Evolutionary conservation across 1,139 yeast species (phyloP), one percentile per base, ranked within the genome.

Genomic region (Hemisphaericaspora xylofermentans): DNA sequence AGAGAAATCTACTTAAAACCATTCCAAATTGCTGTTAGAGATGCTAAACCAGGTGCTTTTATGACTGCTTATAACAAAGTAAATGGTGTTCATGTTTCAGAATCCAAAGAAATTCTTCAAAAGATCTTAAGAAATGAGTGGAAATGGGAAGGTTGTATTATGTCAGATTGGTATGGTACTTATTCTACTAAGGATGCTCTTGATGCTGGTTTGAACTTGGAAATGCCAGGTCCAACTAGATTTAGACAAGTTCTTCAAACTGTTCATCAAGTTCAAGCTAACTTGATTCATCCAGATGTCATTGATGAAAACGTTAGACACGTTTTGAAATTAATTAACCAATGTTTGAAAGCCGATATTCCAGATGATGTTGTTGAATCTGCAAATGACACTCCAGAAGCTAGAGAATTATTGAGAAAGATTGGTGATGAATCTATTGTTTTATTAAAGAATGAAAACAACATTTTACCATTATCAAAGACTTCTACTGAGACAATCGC

Each of bases 91-190:
- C 84, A 78, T 54, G 78, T 65, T 36, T 73, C 81, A 12, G 76
- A 80, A 49, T 64, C 69, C 31, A 59, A 64, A 41, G 54, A 58
- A 33, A 56, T 78, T 33, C 52, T 80, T 26, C 58, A 66, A 17
- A 71, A 72, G 17, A 61, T 79, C 33, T 60, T 80, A 42, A 62
- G 83, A 43, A 54, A 64, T 4, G 85, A 80, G 55, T 80, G 83
- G 82, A 60, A 63, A 13, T 80, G 73, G 68, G 64, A 72, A 22
- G 85, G 85, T 19, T 59, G 74, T 44, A 60, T 73, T 29, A 78
- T 80, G 80, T 73, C 80, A 22, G 86, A 80, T 57, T 80, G 85
- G 86, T 76, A 56, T 54, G 86, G 85, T 40, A 71, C 74, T n/a
- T 78, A 75, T 52, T 66, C 80, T 22, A 64, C 64, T 29, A 68